phyloP scores from a whole-genome alignment of 2,329 filamentous ascomycete species.

The Pseudogymnoascus sp. region DNA sequence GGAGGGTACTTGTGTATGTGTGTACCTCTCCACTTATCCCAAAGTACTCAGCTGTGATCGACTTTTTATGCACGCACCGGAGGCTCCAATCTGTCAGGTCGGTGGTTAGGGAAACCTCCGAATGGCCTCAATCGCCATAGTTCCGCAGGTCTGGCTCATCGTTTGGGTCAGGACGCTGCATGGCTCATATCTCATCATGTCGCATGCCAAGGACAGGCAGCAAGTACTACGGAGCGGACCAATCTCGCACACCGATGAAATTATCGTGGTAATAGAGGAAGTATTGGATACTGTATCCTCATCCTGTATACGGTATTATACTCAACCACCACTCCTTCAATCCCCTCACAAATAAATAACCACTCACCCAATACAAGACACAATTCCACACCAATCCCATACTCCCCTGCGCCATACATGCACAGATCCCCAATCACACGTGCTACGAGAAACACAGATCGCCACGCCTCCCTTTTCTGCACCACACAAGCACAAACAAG shows the following conservation, averaged over 20 bases:
- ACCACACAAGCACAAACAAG: neutral
- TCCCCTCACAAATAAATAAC: neutral
- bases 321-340: neutral
- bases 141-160: neutral
- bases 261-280: too few relatives aligned
- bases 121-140: neutral
- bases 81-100: neutral
- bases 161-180: neutral
- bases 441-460: neutral
- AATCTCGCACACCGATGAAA: too few relatives aligned
- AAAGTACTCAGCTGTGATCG: neutral
- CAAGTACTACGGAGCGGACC: neutral
- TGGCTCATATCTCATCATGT: neutral
- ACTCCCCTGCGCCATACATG: neutral
- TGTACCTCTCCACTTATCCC: neutral
- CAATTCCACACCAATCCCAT: too few relatives aligned
- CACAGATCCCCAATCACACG: neutral
- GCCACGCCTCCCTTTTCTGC: neutral
- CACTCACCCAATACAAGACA: too few relatives aligned
- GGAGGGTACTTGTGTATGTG: neutral
- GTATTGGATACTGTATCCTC: too few relatives aligned
- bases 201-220: neutral
- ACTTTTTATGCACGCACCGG: neutral
- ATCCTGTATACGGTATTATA: too few relatives aligned
- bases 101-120: slow-evolving; percentile 5